Evolutionary conservation across 164 flowering plant genomes (phyloP).

Genomic region (Liriodendron chinense): DNA sequence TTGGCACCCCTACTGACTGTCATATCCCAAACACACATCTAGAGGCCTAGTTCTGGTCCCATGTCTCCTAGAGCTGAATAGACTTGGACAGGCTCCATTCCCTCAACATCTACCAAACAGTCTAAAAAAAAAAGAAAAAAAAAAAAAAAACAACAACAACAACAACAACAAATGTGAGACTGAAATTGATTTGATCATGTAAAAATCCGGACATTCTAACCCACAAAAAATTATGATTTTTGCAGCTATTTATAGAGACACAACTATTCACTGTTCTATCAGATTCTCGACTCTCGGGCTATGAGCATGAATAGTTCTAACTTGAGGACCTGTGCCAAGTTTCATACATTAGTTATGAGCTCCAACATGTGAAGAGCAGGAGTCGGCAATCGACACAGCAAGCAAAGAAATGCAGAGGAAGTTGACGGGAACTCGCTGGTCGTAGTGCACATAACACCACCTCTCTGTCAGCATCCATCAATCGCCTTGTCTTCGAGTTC

Average conservation of each 20-base stretch:
- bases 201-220: neutral
- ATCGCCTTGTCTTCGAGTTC: neutral
- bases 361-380: constrained; percentile 2
- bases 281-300: constrained; percentile 63
- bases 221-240: neutral
- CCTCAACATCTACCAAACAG: neutral
- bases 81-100: no score
- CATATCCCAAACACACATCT: neutral
- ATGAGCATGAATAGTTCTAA: constrained; percentile 44
- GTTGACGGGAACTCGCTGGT: neutral
- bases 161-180: no score
- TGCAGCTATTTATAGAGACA: constrained; percentile 88
- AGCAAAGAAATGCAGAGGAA: constrained; percentile 1
- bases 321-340: constrained; percentile 9
- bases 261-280: constrained; percentile 74
- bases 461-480: neutral
- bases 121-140: no score
- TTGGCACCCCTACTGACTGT: neutral
- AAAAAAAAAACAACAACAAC: no score
- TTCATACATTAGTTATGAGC: neutral
- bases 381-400: neutral
- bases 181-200: neutral
- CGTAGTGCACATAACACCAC: neutral
- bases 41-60: neutral
- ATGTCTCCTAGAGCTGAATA: neutral